Evolutionary conservation across 257 asterid species (phyloP).

Genomic region (Solanum clarkiae): DNA sequence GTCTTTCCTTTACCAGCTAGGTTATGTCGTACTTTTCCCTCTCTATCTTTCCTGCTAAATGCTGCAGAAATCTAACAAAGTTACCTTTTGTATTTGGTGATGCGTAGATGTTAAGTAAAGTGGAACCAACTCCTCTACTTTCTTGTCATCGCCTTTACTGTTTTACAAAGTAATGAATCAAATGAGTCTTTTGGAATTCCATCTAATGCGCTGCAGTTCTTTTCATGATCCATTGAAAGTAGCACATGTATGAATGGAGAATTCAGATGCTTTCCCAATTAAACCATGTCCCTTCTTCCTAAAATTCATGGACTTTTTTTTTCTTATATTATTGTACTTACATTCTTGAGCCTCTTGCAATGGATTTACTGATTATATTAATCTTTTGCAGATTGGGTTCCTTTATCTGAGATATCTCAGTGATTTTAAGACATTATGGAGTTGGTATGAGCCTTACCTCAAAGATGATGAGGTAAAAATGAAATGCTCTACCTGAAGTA

Average conservation of each 20-base stretch:
- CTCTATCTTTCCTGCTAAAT: not conserved
- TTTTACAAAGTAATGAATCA: not conserved
- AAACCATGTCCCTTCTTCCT: not conserved
- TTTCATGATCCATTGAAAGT: not conserved
- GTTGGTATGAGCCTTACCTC: constrained; percentile 90
- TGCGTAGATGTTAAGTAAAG: not conserved
- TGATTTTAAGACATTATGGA: constrained; percentile 87
- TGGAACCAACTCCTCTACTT: not conserved
- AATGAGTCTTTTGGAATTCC: not conserved
- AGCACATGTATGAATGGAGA: not conserved
- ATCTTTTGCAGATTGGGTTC: constrained; percentile 66
- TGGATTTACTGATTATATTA: not conserved
- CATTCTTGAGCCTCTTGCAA: constrained; percentile 2
- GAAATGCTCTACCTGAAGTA: constrained; percentile 5
- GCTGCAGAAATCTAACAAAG: not conserved
- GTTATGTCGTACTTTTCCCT: not conserved
- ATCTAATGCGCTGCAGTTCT: not conserved
- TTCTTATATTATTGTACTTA: not conserved
- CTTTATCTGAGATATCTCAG: constrained; percentile 81
- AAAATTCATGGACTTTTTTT: not conserved
- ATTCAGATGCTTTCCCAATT: not conserved
- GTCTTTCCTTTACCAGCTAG: not conserved
- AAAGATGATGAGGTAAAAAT: constrained; percentile 88
- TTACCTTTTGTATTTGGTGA: not conserved
- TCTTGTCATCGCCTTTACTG: not conserved